Evolutionary conservation across 306 rosid genomes (phyloP).

Genomic region (Astragalus glycyphyllos): DNA sequence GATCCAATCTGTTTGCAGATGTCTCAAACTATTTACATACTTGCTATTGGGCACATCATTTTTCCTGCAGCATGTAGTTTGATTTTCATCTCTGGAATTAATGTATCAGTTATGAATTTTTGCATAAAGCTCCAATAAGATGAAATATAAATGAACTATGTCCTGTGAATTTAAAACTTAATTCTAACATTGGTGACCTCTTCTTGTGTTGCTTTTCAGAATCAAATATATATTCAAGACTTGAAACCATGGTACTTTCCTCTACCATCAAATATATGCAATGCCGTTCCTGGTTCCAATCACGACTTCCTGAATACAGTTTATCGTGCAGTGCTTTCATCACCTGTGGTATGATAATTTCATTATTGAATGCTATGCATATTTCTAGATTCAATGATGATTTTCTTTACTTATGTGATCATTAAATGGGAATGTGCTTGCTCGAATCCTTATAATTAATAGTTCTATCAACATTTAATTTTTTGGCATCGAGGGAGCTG

Average conservation of each 20-base stretch:
- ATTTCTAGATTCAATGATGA: constrained; percentile 24
- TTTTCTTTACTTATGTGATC: constrained; percentile 30
- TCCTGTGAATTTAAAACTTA: constrained; percentile 10
- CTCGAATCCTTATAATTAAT: constrained; percentile 14
- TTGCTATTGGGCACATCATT: constrained; percentile 3
- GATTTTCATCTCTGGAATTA: constrained; percentile 31
- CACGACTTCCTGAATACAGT: constrained; percentile 75
- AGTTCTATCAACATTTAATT: constrained; percentile 20
- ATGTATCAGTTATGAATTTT: constrained; percentile 17
- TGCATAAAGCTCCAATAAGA: constrained; percentile 3
- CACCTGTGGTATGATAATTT: constrained; percentile 78
- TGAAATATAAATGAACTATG: not conserved
- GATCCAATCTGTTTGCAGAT: not conserved
- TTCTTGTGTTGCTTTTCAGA: constrained; percentile 57
- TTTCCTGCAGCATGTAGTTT: constrained; percentile 29
- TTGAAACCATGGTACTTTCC: constrained; percentile 93
- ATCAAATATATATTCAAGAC: constrained; percentile 55
- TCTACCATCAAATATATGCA: constrained; percentile 72
- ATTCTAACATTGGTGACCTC: constrained; percentile 30
- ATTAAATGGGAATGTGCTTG: constrained; percentile 14
- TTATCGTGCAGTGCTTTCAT: constrained; percentile 87
- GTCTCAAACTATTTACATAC: constrained; percentile 20
- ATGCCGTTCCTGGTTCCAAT: constrained; percentile 81
- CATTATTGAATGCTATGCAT: not conserved
- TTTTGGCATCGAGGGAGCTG: constrained; percentile 12